Evolutionary conservation across 441 rosid genomes (phyloP), one percentile per base, ranked within the genome.

Genomic region (Euphorbia celastroides): DNA sequence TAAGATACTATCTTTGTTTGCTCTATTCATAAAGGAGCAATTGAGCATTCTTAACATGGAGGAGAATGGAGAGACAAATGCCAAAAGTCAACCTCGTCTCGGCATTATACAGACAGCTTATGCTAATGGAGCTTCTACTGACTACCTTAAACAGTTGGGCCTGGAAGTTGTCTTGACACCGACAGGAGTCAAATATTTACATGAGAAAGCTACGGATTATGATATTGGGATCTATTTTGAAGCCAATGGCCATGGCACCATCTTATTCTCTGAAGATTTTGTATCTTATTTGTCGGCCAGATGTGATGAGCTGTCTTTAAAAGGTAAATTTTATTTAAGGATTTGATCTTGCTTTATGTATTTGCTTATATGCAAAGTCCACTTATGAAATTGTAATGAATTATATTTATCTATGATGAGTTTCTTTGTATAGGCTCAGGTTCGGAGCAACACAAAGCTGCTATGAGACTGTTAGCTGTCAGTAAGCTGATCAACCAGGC

Each of bases 241-340:
- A 75, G 97, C 96, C 67, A 93, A 93, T 81, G 99, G 99, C 36
- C 99, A 93, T 48, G 99, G 99, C 65, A 91, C 99, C 69, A 81
- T 93, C 76, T 70, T 91, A 75, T 93, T 88, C 80, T 85, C 90
- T 17, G 90, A 88, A 61, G 36, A 72, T 64, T 86, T 78, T 74
- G 63, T 86, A 38, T 69, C 82, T 52, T 80, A 81, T 88, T 77
- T 93, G 68, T 88, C 78, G 70, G 65, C 71, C 38, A 84, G 73
- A 80, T 77, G 74, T 52, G 66, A 76, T 50, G 85, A 75, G 59
- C 80, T 89, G 41, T 61, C 78, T 57, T 74, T 78, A 38, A 65
- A 22, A 51, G 69, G 79, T 68, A 78, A 80, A 82, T 92, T 92
- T 87, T 71, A 20, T 32, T 72, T 69, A 36, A 38, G 64, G 16